phyloP scores from a whole-genome alignment of 331 rosid genomes.

The Quercus phellos region DNA sequence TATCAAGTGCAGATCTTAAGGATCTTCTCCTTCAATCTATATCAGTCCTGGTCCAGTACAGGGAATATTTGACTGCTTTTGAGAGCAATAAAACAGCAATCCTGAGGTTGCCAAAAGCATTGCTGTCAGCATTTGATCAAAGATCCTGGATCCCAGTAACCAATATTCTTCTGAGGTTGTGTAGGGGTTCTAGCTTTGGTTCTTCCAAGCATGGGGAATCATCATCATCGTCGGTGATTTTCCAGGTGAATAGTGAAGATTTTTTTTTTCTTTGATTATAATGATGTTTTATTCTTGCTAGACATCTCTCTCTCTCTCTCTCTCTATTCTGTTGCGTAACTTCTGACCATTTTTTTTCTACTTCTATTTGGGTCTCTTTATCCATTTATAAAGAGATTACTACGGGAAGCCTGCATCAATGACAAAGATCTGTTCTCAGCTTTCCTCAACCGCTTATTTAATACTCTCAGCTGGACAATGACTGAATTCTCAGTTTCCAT shows the following conservation, averaged over 20 bases:
- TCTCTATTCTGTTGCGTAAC: not conserved
- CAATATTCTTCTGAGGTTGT: slow-evolving; percentile 73
- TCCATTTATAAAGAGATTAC: slow-evolving; percentile 55
- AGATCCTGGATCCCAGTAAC: slow-evolving; percentile 94
- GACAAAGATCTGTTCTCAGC: slow-evolving; percentile 82
- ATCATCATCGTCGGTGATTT: slow-evolving; percentile 67
- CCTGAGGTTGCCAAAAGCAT: slow-evolving; percentile 71
- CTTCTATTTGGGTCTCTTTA: slow-evolving; percentile 12
- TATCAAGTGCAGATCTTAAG: slow-evolving; percentile 85
- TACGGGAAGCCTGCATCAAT: slow-evolving; percentile 70
- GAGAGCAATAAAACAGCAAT: slow-evolving; percentile 72
- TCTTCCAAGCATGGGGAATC: slow-evolving; percentile 86
- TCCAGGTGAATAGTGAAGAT: slow-evolving; percentile 51
- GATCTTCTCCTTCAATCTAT: slow-evolving; percentile 96
- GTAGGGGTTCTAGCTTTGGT: slow-evolving; percentile 90
- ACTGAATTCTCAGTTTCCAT: slow-evolving; percentile 94
- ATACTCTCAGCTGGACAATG: slow-evolving; percentile 98
- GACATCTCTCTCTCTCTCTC: not conserved
- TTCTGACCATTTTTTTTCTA: slow-evolving; percentile 20
- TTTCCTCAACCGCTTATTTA: slow-evolving; percentile 90
- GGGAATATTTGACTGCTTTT: slow-evolving; percentile 59
- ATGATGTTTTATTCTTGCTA: not conserved
- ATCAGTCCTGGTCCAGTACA: slow-evolving; percentile 79
- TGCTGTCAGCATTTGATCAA: slow-evolving; percentile 84
- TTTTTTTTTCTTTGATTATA: not conserved